Base-by-base conservation (phyloP, 305 asterid genomes). In the Lippia alba region DNA sequence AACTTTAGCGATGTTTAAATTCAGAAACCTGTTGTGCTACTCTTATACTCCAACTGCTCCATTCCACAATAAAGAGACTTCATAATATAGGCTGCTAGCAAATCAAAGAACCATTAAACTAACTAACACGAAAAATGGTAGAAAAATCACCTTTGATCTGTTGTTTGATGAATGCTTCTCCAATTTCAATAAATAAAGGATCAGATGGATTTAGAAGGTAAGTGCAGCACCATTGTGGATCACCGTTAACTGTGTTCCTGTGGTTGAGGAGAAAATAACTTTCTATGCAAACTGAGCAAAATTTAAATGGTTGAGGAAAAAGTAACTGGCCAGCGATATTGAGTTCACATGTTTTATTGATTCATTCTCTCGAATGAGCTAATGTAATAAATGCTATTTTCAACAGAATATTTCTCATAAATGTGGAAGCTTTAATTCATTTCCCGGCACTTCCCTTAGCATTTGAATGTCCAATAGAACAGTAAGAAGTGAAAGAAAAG, bases 161-260 rank as follows among this genome's bases (percentile, higher is more conserved):
- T 56, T 82, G 76, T 71, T 56, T 81, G 50, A 94, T 85, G 81
- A 91, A 94, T 30, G 99, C 92, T 79, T 85, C 94, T 71, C 99
- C 97, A 75, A 94, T 90, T 80, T 88, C 78, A 30, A 85, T 66
- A 84, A 94, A 94, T 75, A 94, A 80, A 71, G 97, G 87, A 76
- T 94, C 99, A 50, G 99, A 86, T 62, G 99, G 97, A 79, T 87
- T 91, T 14, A 94, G 89, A 85, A 94, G 99, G 83, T 80, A 90
- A 59, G 97, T 94, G 82, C 97, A 94, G 81, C 99, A 94, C 97
- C 97, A 94, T 69, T 85, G 85, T 62, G 83, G 87, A 82, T 91
- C 85, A 51, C 90, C 92, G 74, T 82, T 69, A 70, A 94, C 97
- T 34, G 99, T 91, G 74, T 94, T 94, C 99, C 99, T 91, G 76